Evolutionary conservation across 129 eudicot species (phyloP), one percentile per base, ranked within the genome.

Genomic region (Lonicera japonica): DNA sequence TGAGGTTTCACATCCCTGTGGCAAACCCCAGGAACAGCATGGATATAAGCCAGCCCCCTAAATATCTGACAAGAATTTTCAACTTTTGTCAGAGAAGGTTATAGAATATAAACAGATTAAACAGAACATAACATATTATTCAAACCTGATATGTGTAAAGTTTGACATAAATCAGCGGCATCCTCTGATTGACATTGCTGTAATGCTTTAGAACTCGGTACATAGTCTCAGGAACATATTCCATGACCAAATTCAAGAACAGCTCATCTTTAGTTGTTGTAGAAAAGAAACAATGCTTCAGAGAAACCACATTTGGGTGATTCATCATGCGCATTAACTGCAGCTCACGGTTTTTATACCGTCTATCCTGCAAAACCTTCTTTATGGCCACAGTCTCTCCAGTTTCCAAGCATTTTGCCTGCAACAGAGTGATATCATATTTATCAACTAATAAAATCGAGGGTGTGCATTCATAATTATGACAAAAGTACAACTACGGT

Each of bases 221-320:
- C 59, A 55, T 55, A 14, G 59, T 55, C 59, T 55, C 59, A 7
- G 59, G 59, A 11, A 55, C 59, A 55, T 4, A 55, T 12, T 55
- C 59, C 59, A 55, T 55, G 3, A 55, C 59, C 8, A 55, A 55
- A 14, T 55, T 55, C 16, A 55, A 24, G n/a, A 20, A 55, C 6
- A 55, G 59, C 59, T 55, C 59, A 21, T 55, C 59, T 55, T 55
- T 55, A 55, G 11, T 55, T 55, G 59, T 55, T 20, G 59, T 55
- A 3, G 59, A 55, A 21, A 55, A 55, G 34, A 55, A 55, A 55
- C 59, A 55, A 21, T 55, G 59, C 36, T 55, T 55, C 25, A 55
- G 59, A 55, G 29, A 55, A 55, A 55, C 34, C 14, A 55, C 59
- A 55, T 55, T 55, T 15, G 59, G 59, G n/a, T 55, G 59, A 55